Conservation (phyloP, 257 asterid species). For the Perilla frutescens region DNA sequence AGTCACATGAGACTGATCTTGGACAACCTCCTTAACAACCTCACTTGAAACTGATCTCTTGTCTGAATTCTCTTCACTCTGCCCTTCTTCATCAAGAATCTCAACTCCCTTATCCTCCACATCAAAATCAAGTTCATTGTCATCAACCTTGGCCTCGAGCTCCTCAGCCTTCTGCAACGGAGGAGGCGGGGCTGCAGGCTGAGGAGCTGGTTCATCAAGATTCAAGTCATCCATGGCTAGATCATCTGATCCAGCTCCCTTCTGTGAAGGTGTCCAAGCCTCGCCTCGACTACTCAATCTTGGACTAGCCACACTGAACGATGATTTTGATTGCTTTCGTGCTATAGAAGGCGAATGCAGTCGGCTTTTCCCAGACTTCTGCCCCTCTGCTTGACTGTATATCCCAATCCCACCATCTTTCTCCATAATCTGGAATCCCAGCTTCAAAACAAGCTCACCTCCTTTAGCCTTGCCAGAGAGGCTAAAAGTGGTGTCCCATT, state of each 20-base stretch:
- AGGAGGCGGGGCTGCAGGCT: neutral
- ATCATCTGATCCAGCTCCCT: constrained; percentile 41
- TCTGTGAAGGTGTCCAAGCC: constrained; percentile 72
- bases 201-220: constrained; percentile 71
- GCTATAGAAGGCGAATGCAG: constrained; percentile 55
- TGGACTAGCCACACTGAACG: constrained; percentile 87
- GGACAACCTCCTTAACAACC: constrained; percentile 85
- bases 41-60: constrained; percentile 66
- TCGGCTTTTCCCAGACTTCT: constrained; percentile 41
- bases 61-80: constrained; percentile 60
- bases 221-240: constrained; percentile 80
- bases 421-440: constrained; percentile 98
- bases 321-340: constrained; percentile 70
- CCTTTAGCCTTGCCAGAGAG: constrained; percentile 88
- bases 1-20: constrained; percentile 59
- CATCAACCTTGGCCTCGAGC: constrained; percentile 51
- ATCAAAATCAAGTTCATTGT: constrained; percentile 75
- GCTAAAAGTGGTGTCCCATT: constrained; percentile 72
- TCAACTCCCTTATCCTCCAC: constrained; percentile 93
- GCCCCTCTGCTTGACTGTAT: constrained; percentile 67
- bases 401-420: constrained; percentile 90
- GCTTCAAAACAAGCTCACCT: constrained; percentile 78
- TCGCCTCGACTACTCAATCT: constrained; percentile 56
- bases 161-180: constrained; percentile 28
- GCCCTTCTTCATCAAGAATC: constrained; percentile 49